Evolutionary conservation across 2,329 filamentous ascomycete species (phyloP).

Genomic region (Albifimbria verrucaria): DNA sequence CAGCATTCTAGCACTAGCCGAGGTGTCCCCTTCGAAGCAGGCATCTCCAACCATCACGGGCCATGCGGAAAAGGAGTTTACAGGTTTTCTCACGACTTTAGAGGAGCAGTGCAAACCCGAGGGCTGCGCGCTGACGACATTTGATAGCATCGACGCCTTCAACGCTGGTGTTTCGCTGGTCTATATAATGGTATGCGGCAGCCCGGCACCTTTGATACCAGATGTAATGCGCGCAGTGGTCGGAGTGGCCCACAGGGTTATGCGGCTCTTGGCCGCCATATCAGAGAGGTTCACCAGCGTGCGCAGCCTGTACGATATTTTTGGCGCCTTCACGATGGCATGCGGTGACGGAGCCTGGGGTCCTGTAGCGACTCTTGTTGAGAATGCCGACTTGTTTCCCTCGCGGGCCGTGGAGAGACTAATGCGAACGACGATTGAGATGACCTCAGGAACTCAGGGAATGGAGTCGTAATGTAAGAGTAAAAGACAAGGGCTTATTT

Average conservation of each 20-base stretch:
- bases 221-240: not conserved
- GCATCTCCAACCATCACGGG: conserved; percentile 3
- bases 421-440: not conserved
- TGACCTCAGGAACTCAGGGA: too few species aligned
- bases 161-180: conserved; percentile 4
- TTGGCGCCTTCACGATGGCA: not conserved
- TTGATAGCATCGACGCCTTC: conserved; percentile 6
- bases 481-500: too few species aligned
- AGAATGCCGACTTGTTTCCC: not conserved
- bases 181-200: not conserved
- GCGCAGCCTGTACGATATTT: not conserved
- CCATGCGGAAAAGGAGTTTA: conserved; percentile 5
- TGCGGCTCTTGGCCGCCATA: not conserved
- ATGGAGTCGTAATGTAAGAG: too few species aligned
- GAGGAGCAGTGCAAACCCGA: conserved; percentile 4
- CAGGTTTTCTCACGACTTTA: conserved; percentile 1
- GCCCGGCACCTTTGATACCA: not conserved
- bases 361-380: not conserved
- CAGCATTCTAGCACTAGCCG: conserved; percentile 2
- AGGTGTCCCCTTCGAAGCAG: not conserved
- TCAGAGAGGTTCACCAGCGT: not conserved
- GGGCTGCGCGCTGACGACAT: conserved; percentile 5
- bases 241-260: not conserved
- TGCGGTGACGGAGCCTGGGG: not conserved
- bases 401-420: not conserved